phyloP scores from a whole-genome alignment of 495 filamentous ascomycete genomes.

The Aspergillus sparsus region DNA sequence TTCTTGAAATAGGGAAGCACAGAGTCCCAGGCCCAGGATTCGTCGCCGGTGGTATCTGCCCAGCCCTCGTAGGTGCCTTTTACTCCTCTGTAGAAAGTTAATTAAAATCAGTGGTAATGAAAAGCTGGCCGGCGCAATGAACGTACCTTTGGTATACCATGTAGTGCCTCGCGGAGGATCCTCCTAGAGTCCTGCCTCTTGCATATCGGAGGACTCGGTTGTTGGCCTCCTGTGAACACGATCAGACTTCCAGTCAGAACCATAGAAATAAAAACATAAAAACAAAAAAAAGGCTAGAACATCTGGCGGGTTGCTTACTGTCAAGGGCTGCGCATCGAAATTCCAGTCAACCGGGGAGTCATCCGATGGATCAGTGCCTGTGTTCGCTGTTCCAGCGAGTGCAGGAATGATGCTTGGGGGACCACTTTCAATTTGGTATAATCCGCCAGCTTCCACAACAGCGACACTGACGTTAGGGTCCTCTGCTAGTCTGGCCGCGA shows the following conservation, averaged over 20 bases:
- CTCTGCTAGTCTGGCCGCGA: neutral
- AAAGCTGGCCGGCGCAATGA: slow-evolving; percentile 15
- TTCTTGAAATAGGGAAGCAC: slow-evolving; percentile 53
- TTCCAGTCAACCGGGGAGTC: neutral
- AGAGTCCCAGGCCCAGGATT: slow-evolving; percentile 47
- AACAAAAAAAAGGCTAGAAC: no score
- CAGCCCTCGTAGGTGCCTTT: slow-evolving; percentile 39
- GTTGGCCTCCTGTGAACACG: neutral
- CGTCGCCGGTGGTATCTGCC: slow-evolving; percentile 54
- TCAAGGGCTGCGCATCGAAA: neutral
- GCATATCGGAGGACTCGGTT: slow-evolving; percentile 37
- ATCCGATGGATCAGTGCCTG: neutral
- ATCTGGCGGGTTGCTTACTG: neutral
- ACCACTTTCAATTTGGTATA: neutral
- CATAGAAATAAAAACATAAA: neutral
- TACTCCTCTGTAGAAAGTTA: neutral
- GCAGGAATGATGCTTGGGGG: neutral
- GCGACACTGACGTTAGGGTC: neutral
- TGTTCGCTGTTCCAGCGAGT: neutral
- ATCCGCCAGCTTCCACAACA: neutral
- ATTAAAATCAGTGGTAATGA: neutral
- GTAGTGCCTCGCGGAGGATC: slow-evolving; percentile 44
- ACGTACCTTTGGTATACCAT: slow-evolving; percentile 40
- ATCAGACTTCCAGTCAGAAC: neutral
- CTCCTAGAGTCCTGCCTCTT: slow-evolving; percentile 47